phyloP scores from a whole-genome alignment of 2,329 filamentous ascomycete species.

The Ploettnerulaceae sp. region DNA sequence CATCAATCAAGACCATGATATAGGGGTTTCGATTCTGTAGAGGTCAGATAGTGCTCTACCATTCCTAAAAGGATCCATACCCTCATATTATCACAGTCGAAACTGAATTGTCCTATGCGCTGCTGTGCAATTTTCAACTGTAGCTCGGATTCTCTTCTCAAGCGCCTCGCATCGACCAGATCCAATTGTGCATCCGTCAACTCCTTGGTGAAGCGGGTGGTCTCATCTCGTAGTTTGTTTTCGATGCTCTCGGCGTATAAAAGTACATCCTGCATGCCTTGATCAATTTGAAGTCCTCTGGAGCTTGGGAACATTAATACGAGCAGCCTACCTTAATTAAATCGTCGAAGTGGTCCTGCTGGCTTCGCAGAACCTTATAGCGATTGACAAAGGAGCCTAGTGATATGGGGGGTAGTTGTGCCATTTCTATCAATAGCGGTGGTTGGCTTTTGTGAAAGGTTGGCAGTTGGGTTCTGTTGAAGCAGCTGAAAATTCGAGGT shows the following conservation, averaged over 20 bases:
- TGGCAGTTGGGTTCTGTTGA: background rate
- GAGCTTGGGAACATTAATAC: slow-evolving; percentile 13
- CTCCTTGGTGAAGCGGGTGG: slow-evolving; percentile 38
- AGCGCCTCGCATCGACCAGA: slow-evolving; percentile 44
- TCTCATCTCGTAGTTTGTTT: slow-evolving; percentile 41
- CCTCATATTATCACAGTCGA: slow-evolving; percentile 43
- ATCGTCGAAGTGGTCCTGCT: slow-evolving; percentile 40
- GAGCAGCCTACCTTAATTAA: slow-evolving; percentile 48
- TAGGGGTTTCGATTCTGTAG: slow-evolving; percentile 48
- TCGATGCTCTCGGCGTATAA: slow-evolving; percentile 44
- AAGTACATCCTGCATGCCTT: slow-evolving; percentile 41
- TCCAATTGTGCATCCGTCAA: slow-evolving; percentile 46
- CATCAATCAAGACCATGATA: slow-evolving; percentile 57
- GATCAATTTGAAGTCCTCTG: background rate
- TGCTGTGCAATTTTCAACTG: slow-evolving; percentile 40
- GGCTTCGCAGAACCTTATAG: slow-evolving; percentile 41
- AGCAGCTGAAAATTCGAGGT: background rate
- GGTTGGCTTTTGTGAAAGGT: background rate
- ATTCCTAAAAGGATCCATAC: slow-evolving; percentile 34
- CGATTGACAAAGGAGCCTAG: slow-evolving; percentile 45
- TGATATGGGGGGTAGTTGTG: slow-evolving; percentile 16
- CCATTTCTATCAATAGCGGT: slow-evolving; percentile 7
- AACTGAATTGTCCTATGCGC: slow-evolving; percentile 35
- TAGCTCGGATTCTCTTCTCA: slow-evolving; percentile 47
- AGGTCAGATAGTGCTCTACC: slow-evolving; percentile 7